Percentiles rank a stretch among this genome's conserved stretches.
These are phyloP conservation scores for Mycena metata DNA, from an alignment of 768 basidiomycete species.

Conservation along the genomic window DNA sequence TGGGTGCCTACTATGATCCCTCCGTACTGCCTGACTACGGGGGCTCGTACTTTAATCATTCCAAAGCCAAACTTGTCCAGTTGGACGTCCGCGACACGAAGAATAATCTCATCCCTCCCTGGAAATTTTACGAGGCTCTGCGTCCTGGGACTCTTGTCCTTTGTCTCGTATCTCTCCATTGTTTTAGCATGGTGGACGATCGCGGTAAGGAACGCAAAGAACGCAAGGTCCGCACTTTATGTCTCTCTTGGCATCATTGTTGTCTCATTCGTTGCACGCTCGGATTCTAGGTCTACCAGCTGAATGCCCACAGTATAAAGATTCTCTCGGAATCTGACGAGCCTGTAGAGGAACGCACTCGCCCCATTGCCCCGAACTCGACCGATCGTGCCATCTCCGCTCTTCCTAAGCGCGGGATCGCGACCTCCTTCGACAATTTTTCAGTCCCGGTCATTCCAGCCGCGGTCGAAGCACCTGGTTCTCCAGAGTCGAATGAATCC, in stretches of 20 bases:
- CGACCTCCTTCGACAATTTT: no score
- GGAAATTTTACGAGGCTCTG: neutral
- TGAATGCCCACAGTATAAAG: neutral
- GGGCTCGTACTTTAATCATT: neutral
- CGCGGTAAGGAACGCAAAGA: no score
- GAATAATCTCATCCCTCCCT: neutral
- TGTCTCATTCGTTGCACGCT: no score
- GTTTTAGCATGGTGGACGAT: conserved; percentile 2
- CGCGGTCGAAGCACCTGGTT: no score
- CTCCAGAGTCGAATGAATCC: no score
- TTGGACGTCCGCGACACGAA: conserved; percentile 2
- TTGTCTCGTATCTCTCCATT: neutral
- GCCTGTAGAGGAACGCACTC: neutral
- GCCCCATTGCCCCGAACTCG: no score
- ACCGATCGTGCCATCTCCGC: no score
- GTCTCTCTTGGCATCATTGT: no score
- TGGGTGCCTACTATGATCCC: conserved; percentile 9
- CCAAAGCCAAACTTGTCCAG: conserved; percentile 7
- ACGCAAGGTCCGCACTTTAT: no score
- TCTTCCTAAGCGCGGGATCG: no score
- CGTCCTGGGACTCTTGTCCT: conserved; percentile 1
- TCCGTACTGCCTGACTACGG: neutral
- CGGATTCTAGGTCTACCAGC: neutral
- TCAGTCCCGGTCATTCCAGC: no score
- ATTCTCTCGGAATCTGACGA: neutral